These are phyloP conservation scores for Myotisia sp. DNA, from an alignment of 2,329 filamentous ascomycete genomes.

Conservation along the genomic window DNA sequence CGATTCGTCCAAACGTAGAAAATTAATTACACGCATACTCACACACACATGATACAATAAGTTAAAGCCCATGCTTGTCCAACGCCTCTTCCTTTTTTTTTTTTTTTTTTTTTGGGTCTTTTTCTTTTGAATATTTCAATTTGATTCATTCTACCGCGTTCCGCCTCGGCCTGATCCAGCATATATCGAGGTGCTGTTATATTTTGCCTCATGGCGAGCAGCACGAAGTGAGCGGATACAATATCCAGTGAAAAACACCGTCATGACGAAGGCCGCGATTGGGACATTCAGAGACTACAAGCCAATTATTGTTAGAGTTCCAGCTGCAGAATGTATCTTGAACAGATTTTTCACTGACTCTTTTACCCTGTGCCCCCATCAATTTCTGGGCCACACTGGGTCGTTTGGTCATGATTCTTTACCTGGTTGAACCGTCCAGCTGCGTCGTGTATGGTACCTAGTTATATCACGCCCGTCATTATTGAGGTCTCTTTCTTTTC, in stretches of 20 bases:
- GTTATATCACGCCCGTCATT: too few species aligned
- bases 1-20: not conserved
- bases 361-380: too few species aligned
- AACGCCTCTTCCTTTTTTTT: not conserved
- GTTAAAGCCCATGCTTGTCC: not conserved
- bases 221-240: constrained; percentile 50
- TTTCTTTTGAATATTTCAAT: not conserved
- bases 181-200: constrained; percentile 2
- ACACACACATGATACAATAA: not conserved
- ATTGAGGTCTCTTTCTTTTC: too few species aligned
- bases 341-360: too few species aligned
- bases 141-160: not conserved
- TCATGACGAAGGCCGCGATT: constrained; percentile 50
- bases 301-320: too few species aligned
- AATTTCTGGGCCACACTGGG: too few species aligned
- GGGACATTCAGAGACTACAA: constrained; percentile 33
- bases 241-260: constrained; percentile 45
- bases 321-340: too few species aligned
- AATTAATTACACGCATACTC: not conserved
- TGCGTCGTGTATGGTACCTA: too few species aligned
- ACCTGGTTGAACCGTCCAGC: too few species aligned
- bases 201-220: constrained; percentile 48
- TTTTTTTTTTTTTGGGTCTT: not conserved
- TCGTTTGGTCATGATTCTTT: too few species aligned
- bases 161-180: constrained; percentile 1